phyloP scores from a whole-genome alignment of 176 grass and related monocot genomes.

The Bothriochloa decipiens region DNA sequence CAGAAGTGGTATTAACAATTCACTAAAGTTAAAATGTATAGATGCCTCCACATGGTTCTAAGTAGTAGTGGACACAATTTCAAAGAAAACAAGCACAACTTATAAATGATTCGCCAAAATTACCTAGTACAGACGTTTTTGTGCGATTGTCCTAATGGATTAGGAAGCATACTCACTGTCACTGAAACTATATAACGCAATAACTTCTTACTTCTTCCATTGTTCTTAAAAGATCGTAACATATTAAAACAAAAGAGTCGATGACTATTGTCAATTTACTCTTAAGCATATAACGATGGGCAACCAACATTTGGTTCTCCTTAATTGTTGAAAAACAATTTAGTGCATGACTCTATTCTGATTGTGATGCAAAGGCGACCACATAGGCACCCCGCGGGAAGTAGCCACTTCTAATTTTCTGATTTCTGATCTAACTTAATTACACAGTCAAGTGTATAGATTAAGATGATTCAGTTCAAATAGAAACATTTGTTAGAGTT shows the following conservation, averaged over 20 bases:
- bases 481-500: neutral
- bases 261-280: neutral
- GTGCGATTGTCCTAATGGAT: neutral
- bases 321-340: neutral
- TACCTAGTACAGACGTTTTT: neutral
- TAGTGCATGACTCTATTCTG: neutral
- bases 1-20: neutral
- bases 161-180: neutral
- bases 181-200: neutral
- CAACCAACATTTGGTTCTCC: neutral
- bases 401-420: neutral
- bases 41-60: neutral
- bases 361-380: neutral
- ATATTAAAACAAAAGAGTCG: neutral
- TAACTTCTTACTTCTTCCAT: neutral
- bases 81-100: neutral
- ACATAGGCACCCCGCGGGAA: neutral
- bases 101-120: neutral
- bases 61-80: neutral
- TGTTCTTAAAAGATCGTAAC: neutral
- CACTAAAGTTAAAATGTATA: neutral
- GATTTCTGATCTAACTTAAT: constrained; percentile 18
- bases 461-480: neutral
- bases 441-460: neutral
- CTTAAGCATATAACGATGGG: neutral